Base-by-base conservation (phyloP, 805 yeast genomes). In the Ogataea corticis region DNA sequence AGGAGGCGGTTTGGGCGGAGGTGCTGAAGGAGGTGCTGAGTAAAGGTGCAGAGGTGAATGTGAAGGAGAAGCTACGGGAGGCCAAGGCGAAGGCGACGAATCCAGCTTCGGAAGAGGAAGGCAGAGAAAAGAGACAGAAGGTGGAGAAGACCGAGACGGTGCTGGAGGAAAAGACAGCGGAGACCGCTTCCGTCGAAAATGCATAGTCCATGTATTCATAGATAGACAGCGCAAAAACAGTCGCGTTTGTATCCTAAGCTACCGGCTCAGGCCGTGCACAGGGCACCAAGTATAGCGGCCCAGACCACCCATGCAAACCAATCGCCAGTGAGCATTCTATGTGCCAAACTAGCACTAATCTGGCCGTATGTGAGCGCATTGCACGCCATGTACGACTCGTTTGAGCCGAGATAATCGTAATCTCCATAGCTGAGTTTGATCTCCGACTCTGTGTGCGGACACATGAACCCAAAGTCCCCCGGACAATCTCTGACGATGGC, bases 401-500 rank as follows among this genome's bases (percentile, higher is more conserved):
- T 52, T 1, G 42, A 49, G 18, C 68, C 74, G 71, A 78, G 71
- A 48, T 57, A 72, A 7, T 23, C 32, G 7, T 54, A 49, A 45
- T 59, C 61, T 4, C 58, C 48, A 57, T 79, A 79, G 39, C 82
- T 76, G 30, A 57, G 38, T 7, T 47, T 46, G 14, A 72, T 66
- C 3, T 71, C 51, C 0, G 59, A 57, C 29, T 70, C 69, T 10
- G 48, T 41, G 1, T 47, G 55, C 0, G 99, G 98, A 56, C 98
- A 94, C 13, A 65, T 57, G 62, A 92, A 90, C 2, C 80, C 81
- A 57, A 92, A 80, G 25, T 69, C 80, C 0, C 90, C 66, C 1
- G 97, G 97, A 62, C 99, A 92, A 61, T 86, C 85, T 40, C 88
- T 74, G 2, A 85, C 94, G 7, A 94, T 78, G 5, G 82, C 76